These are phyloP conservation scores for Penicillium egyptiacum DNA, from an alignment of 495 filamentous ascomycete species.

Conservation along the genomic window DNA sequence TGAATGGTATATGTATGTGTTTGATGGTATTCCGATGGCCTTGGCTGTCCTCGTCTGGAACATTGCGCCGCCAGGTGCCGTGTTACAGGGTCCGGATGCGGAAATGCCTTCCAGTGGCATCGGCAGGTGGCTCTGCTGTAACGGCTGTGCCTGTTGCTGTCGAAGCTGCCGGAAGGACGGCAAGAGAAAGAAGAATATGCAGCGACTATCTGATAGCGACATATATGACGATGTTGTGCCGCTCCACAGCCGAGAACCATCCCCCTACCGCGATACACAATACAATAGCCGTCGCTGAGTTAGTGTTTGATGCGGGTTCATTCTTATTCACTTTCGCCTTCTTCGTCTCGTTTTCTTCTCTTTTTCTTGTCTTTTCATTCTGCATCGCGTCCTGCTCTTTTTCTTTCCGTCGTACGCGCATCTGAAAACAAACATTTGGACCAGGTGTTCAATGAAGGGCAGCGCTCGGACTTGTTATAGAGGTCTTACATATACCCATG, in stretches of 20 bases:
- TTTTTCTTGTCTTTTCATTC: too few species aligned
- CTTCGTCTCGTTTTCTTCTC: too few species aligned
- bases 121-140: background rate
- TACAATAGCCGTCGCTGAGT: background rate
- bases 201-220: background rate
- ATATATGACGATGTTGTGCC: background rate
- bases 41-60: background rate
- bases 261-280: background rate
- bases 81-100: slow-evolving; percentile 1
- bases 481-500: too few species aligned
- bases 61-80: background rate
- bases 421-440: too few species aligned
- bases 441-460: too few species aligned
- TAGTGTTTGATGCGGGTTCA: too few species aligned
- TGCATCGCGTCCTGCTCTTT: too few species aligned
- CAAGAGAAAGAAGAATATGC: slow-evolving; percentile 2
- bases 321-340: too few species aligned
- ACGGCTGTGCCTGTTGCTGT: slow-evolving; percentile 6
- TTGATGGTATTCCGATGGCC: slow-evolving; percentile 5
- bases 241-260: background rate
- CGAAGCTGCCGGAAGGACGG: slow-evolving; percentile 3
- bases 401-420: too few species aligned
- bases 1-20: slow-evolving; percentile 11
- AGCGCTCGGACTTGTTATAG: too few species aligned
- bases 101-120: slow-evolving; percentile 4